These are phyloP conservation scores for Rhodomyrtus tomentosa DNA, from an alignment of 345 rosid species.

Conservation along the genomic window DNA sequence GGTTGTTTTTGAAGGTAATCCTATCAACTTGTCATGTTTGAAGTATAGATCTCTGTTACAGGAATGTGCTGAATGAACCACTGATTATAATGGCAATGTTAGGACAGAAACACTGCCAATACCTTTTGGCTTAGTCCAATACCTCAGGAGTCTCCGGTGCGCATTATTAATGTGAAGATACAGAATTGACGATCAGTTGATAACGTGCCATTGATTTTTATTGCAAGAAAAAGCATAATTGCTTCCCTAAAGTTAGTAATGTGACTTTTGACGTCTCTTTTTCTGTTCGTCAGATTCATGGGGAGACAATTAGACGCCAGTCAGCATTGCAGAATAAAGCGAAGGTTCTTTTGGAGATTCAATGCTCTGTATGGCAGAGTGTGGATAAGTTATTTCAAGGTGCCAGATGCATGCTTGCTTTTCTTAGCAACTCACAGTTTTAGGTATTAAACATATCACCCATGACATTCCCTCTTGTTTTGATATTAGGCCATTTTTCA, in stretches of 20 bases:
- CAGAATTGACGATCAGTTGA: neutral
- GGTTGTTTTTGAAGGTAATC: constrained; percentile 82
- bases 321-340: constrained; percentile 60
- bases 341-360: constrained; percentile 55
- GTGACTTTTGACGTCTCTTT: neutral
- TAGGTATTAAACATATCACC: constrained; percentile 7
- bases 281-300: constrained; percentile 53
- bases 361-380: constrained; percentile 68
- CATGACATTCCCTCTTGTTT: neutral
- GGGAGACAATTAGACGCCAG: constrained; percentile 70
- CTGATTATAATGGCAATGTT: neutral
- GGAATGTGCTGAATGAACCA: neutral
- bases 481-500: neutral
- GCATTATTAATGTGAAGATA: neutral
- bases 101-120: neutral
- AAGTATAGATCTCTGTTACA: neutral
- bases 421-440: constrained; percentile 89
- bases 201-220: neutral
- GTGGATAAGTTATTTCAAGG: constrained; percentile 80
- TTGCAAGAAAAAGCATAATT: neutral
- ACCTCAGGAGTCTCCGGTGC: neutral
- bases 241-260: neutral
- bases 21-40: neutral
- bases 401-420: constrained; percentile 80
- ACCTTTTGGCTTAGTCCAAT: neutral